phyloP scores from a whole-genome alignment of 306 rosid species.

The Crataegus laevigata region DNA sequence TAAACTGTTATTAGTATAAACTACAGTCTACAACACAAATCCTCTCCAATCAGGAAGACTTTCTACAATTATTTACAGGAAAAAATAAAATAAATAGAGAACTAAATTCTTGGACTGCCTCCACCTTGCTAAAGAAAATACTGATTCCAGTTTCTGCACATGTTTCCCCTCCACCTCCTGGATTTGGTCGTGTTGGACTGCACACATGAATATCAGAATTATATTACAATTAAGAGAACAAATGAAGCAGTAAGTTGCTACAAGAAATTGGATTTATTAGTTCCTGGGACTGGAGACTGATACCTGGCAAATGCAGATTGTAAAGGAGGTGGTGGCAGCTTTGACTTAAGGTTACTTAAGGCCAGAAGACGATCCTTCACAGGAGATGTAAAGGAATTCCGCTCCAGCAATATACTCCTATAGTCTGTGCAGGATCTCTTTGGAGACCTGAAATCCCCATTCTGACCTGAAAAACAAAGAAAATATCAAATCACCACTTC shows the following conservation, averaged over 20 bases:
- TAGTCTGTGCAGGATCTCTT: conserved; percentile 60
- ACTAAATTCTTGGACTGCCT: neutral
- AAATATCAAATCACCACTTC: conserved; percentile 6
- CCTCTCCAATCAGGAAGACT: neutral
- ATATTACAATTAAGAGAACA: neutral
- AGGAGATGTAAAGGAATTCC: conserved; percentile 82
- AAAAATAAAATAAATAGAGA: neutral
- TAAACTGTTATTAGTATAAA: neutral
- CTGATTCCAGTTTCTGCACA: conserved; percentile 96
- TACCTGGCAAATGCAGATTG: conserved; percentile 99
- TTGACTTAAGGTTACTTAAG: conserved; percentile 64
- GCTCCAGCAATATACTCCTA: conserved; percentile 61
- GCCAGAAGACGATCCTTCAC: conserved; percentile 78
- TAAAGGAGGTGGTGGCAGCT: conserved; percentile 75
- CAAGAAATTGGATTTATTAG: conserved; percentile 6
- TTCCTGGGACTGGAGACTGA: conserved; percentile 3
- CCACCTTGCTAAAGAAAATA: conserved; percentile 90
- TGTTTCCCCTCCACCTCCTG: conserved; percentile 98
- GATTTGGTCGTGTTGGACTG: conserved; percentile 98
- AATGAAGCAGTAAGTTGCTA: neutral
- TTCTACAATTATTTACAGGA: neutral
- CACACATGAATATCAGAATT: conserved; percentile 18
- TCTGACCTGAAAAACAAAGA: conserved; percentile 54
- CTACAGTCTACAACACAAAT: neutral
- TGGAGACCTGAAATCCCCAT: conserved; percentile 84